Evolutionary conservation across 2,329 filamentous ascomycete species (phyloP).

Genomic region (Trichoderma sp.): DNA sequence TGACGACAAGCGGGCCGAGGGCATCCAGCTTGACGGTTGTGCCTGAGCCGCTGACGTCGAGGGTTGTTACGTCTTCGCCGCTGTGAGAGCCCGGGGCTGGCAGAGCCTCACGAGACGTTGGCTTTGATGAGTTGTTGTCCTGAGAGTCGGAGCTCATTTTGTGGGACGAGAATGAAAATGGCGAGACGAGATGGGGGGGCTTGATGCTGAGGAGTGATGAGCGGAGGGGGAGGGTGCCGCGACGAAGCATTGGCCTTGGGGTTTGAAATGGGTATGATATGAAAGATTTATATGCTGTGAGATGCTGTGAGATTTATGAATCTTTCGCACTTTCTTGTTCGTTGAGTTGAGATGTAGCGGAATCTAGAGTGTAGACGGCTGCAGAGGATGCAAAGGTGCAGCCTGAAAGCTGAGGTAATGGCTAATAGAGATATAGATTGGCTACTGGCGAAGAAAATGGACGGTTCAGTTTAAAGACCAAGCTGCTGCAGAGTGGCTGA

Average conservation of each 20-base stretch:
- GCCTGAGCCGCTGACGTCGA: conserved; percentile 38
- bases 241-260: conserved; percentile 20
- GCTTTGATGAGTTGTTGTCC: conserved; percentile 8
- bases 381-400: neutral
- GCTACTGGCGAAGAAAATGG: neutral
- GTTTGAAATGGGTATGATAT: too few relatives aligned
- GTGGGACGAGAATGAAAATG: neutral
- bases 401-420: neutral
- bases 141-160: conserved; percentile 18
- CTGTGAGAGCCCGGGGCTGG: conserved; percentile 31
- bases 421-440: neutral
- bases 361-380: neutral
- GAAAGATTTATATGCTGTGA: neutral
- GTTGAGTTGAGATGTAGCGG: neutral
- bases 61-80: conserved; percentile 29
- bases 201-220: neutral
- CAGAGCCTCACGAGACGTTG: conserved; percentile 28
- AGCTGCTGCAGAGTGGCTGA: neutral
- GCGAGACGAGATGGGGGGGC: neutral
- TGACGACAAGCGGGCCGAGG: conserved; percentile 73
- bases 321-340: neutral
- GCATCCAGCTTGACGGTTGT: conserved; percentile 61
- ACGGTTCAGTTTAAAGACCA: neutral
- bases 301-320: neutral
- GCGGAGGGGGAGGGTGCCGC: conserved; percentile 7